A percentile compares a stretch with the other conserved stretches of the same genome.
Conservation (phyloP, 2,329 filamentous ascomycete species). For the Truncatella angustata region DNA sequence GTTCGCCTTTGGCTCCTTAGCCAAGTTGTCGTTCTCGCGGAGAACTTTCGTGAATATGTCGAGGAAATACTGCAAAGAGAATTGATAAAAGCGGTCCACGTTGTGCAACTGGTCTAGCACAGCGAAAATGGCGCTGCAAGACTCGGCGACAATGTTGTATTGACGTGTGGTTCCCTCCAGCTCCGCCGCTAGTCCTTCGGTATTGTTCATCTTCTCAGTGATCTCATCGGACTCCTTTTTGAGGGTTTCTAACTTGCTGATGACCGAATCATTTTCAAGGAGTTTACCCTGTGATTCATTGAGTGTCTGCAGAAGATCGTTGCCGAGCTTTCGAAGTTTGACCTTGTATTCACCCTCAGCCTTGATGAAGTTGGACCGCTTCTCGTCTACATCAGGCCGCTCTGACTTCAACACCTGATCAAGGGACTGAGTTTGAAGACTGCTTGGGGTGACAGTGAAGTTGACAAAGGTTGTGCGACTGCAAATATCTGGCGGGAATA, state of each 20-base stretch:
- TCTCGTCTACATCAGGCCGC: conserved; percentile 93
- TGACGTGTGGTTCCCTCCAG: conserved; percentile 94
- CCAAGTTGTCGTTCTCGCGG: conserved; percentile 72
- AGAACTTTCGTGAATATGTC: conserved; percentile 96
- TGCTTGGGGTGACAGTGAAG: conserved; percentile 98
- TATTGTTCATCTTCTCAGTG: conserved; percentile 92
- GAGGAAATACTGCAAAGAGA: conserved; percentile 96
- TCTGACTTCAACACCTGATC: conserved; percentile 98
- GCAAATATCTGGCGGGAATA: conserved; percentile 95
- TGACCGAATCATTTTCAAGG: conserved; percentile 95
- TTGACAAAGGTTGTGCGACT: conserved; percentile 99
- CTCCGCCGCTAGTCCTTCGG: conserved; percentile 96
- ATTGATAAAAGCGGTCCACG: conserved; percentile 99
- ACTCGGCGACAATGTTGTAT: conserved; percentile 89
- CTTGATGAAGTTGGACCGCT: conserved; percentile 96
- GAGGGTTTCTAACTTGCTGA: conserved; percentile 93
- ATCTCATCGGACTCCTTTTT: conserved; percentile 98
- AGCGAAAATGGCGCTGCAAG: conserved; percentile 96
- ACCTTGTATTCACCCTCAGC: conserved; percentile 98
- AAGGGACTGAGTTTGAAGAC: conserved; percentile 94
- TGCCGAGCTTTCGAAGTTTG: conserved; percentile 94
- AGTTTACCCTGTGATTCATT: conserved; percentile 98
- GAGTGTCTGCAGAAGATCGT: conserved; percentile 86
- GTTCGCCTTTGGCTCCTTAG: conserved; percentile 70
- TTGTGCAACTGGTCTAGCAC: conserved; percentile 96